A percentile compares a stretch with the other conserved stretches of the same genome.
These are phyloP conservation scores for Galerina sulciceps DNA, from an alignment of 768 basidiomycete species.

Conservation along the genomic window DNA sequence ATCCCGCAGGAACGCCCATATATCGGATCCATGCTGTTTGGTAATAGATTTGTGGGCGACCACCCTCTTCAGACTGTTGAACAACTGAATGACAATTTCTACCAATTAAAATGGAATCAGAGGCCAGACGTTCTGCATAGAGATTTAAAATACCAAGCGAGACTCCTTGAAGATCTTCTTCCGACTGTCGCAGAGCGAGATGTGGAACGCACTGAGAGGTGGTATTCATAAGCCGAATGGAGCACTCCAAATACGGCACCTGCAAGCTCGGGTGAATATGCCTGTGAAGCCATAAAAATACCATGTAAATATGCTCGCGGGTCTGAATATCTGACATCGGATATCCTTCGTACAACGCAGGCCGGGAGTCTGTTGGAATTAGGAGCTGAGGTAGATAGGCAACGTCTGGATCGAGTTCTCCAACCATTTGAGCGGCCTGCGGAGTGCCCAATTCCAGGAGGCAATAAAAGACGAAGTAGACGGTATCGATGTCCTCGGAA, in stretches of 20 bases:
- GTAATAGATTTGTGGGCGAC: slow-evolving; percentile 3
- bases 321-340: not conserved
- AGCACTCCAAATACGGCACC: slow-evolving; percentile 10
- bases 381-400: slow-evolving; percentile 8
- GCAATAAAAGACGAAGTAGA: slow-evolving; percentile 15
- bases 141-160: not conserved
- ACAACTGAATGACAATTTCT: slow-evolving; percentile 12
- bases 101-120: not conserved
- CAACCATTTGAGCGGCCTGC: slow-evolving; percentile 11
- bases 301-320: slow-evolving; percentile 12
- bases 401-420: slow-evolving; percentile 3
- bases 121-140: not conserved
- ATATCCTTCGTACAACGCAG: not conserved
- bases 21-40: slow-evolving; percentile 10
- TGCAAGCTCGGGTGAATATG: slow-evolving; percentile 11
- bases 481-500: slow-evolving; percentile 12
- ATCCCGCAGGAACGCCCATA: slow-evolving; percentile 13
- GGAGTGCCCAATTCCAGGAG: slow-evolving; percentile 8
- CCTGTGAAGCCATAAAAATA: slow-evolving; percentile 13
- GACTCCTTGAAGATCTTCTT: slow-evolving; percentile 6
- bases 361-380: not conserved
- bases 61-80: slow-evolving; percentile 5
- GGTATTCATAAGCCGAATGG: slow-evolving; percentile 11
- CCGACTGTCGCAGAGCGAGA: slow-evolving; percentile 8
- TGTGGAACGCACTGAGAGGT: slow-evolving; percentile 1